phyloP scores from a whole-genome alignment of 75 land plant genomes.

The Selaginella moellendorffii region DNA sequence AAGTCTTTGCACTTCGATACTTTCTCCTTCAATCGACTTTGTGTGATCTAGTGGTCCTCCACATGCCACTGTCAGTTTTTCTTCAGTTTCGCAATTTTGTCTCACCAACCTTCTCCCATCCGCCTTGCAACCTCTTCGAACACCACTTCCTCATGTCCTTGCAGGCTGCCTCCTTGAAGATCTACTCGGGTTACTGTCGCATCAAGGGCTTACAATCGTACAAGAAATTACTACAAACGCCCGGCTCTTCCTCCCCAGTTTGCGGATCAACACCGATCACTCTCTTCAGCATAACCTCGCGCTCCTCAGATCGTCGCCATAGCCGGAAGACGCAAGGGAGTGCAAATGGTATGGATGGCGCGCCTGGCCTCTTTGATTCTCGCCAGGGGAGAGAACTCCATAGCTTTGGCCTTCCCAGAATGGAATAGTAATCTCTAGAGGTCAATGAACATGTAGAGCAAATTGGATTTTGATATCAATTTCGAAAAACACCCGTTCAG shows the following conservation, averaged over 20 bases:
- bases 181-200: constrained; percentile 66
- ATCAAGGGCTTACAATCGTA: constrained; percentile 76
- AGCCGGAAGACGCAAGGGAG: constrained; percentile 94
- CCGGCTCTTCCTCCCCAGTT: constrained; percentile 88
- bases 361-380: constrained; percentile 75
- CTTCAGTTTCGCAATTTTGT: no score
- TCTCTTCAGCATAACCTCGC: constrained; percentile 71
- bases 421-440: constrained; percentile 85
- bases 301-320: constrained; percentile 80
- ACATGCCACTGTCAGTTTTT: no score
- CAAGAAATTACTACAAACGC: constrained; percentile 80
- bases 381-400: constrained; percentile 92
- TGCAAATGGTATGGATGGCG: constrained; percentile 84
- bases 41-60: no score
- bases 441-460: constrained; percentile 90
- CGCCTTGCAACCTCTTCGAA: no score
- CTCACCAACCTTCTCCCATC: no score
- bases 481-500: no score
- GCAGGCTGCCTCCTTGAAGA: constrained; percentile 96
- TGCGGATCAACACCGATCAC: constrained; percentile 88
- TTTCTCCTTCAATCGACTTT: no score
- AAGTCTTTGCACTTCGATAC: no score
- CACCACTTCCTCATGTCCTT: constrained; percentile 90
- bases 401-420: constrained; percentile 99
- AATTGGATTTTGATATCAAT: no score